These are phyloP conservation scores for Fusarium pseudograminearum DNA, from an alignment of 2,329 filamentous ascomycete species.

Conservation along the genomic window DNA sequence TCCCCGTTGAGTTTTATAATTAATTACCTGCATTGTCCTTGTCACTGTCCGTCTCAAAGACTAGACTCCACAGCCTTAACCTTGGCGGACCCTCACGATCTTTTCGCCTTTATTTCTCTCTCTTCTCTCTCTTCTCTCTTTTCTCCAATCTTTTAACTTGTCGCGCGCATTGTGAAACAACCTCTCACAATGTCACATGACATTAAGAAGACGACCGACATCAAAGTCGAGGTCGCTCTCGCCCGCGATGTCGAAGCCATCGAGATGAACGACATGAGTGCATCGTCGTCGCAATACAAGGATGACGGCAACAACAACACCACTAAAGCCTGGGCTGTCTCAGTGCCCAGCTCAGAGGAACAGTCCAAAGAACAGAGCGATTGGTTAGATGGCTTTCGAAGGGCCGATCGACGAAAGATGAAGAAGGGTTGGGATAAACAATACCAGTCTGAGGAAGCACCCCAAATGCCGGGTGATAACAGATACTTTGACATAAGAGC, in stretches of 20 bases:
- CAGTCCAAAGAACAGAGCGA: slow-evolving; percentile 23
- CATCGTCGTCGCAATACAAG: slow-evolving; percentile 14
- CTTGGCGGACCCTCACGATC: slow-evolving; percentile 20
- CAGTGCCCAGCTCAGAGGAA: slow-evolving; percentile 18
- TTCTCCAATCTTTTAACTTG: slow-evolving; percentile 1
- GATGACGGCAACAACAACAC: not conserved
- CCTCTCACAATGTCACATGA: slow-evolving; percentile 29
- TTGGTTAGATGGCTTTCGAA: slow-evolving; percentile 44
- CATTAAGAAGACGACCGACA: slow-evolving; percentile 34
- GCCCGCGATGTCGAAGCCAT: slow-evolving; percentile 36
- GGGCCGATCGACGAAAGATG: slow-evolving; percentile 35
- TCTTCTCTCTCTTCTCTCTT: not conserved
- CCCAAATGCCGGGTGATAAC: slow-evolving; percentile 43
- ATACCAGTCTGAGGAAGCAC: slow-evolving; percentile 34
- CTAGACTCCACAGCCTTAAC: slow-evolving; percentile 14
- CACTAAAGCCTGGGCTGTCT: slow-evolving; percentile 29
- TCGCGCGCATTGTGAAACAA: slow-evolving; percentile 9
- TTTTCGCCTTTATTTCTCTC: not conserved
- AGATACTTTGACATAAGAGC: slow-evolving; percentile 67
- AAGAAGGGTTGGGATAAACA: slow-evolving; percentile 43
- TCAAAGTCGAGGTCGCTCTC: slow-evolving; percentile 37
- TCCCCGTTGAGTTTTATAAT: slow-evolving; percentile 9
- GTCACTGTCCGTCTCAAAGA: not conserved
- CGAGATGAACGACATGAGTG: slow-evolving; percentile 31
- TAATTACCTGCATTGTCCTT: slow-evolving; percentile 23